Evolutionary conservation across 2,329 filamentous ascomycete genomes (phyloP), one percentile per base, ranked within the genome.

Genomic region (Botrytis aclada): DNA sequence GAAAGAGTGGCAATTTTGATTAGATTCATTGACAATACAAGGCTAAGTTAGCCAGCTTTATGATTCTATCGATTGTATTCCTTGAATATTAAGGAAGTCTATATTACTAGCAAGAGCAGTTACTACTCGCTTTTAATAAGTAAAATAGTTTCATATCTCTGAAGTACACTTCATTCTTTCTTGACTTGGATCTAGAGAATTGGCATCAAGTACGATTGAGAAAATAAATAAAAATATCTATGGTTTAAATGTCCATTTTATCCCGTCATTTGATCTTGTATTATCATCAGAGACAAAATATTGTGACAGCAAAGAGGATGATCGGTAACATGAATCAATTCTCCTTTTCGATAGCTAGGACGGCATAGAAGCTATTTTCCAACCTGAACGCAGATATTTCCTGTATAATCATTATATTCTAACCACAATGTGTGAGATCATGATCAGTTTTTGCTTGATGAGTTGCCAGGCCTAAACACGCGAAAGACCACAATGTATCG

Each of bases 321-420:
- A 16, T n/a, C n/a, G 0, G 0, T 25, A 14, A 14, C 7, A 2
- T 51, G 4, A 16, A 0, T n/a, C 7, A 10, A 16, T 14, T 14
- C 25, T 16, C 1, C 4, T 0, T 16, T n/a, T 12, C 25, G 2
- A n/a, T n/a, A n/a, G 4, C 12, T 51, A 51, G 12, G 4, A 14
- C 2, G 4, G 25, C 1, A 51, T 51, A 3, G 10, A n/a, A 25
- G 1, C 1, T 12, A n/a, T 4, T 4, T 4, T 51, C 4, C 7
- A 20, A 0, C 14, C 4, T 25, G 22, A 51, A 25, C 4, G 2
- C 1, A 51, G 6, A 12, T 0, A 6, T 14, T n/a, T 2, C 4
- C 4, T 8, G 10, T n/a, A 25, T 6, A 51, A 51, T n/a, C 1
- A 51, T 25, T 4, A 51, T 14, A 51, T 25, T 14, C n/a, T 10